Conservation (phyloP, 805 yeast species). For the Candida jianshihensis region DNA sequence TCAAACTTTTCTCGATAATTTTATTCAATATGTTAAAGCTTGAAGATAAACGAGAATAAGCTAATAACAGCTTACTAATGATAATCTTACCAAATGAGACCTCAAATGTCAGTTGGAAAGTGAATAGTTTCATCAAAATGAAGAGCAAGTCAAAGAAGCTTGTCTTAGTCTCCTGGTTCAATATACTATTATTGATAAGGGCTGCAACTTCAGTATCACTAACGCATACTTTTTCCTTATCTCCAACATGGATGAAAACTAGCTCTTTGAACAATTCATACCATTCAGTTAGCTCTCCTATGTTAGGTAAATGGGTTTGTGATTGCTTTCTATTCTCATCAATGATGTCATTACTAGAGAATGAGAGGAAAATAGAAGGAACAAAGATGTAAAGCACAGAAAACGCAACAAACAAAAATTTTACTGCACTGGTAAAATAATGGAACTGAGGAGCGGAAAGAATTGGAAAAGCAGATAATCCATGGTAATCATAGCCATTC, state of each 20-base stretch:
- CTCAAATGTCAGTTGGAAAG: conserved; percentile 16
- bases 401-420: conserved; percentile 21
- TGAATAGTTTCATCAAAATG: conserved; percentile 13
- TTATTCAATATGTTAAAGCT: conserved; percentile 9
- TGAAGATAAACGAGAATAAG: conserved; percentile 14
- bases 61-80: conserved; percentile 14
- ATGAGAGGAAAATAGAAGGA: conserved; percentile 10
- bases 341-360: too few relatives aligned
- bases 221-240: conserved; percentile 6
- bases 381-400: conserved; percentile 15
- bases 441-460: conserved; percentile 22
- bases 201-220: conserved; percentile 14
- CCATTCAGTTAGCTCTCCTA: conserved; percentile 10
- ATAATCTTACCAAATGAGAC: conserved; percentile 20
- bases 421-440: conserved; percentile 21
- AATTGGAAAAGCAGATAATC: conserved; percentile 37
- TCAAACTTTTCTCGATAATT: conserved; percentile 8
- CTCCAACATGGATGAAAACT: conserved; percentile 18
- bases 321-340: too few relatives aligned
- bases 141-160: conserved; percentile 8
- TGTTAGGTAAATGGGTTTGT: background rate
- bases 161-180: conserved; percentile 1
- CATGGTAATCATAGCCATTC: conserved; percentile 32
- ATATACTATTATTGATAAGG: conserved; percentile 13
- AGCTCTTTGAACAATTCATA: conserved; percentile 19